Evolutionary conservation across 768 basidiomycete species (phyloP).

Genomic region (Amanita fuliginea): DNA sequence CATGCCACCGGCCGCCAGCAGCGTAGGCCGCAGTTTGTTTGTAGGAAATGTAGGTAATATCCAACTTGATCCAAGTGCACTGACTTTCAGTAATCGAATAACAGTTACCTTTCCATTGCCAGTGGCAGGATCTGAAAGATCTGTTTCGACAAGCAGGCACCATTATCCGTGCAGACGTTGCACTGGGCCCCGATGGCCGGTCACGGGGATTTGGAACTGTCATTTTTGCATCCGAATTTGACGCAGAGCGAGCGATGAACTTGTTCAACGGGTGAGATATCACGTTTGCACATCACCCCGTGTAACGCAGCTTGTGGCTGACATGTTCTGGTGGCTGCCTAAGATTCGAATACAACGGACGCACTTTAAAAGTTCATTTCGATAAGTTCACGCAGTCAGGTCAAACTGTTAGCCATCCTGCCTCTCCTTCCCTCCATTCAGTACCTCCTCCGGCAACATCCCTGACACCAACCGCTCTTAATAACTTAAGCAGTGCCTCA

Average conservation of each 20-base stretch:
- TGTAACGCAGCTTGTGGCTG: background rate
- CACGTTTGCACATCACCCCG: background rate
- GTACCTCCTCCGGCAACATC: conserved; percentile 5
- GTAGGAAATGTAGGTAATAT: conserved; percentile 71
- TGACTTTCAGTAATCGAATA: background rate
- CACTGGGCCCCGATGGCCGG: conserved; percentile 77
- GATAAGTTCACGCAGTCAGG: conserved; percentile 59
- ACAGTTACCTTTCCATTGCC: conserved; percentile 85
- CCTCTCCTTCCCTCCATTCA: conserved; percentile 12
- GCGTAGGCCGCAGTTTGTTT: conserved; percentile 51
- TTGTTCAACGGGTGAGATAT: conserved; percentile 77
- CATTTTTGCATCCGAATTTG: conserved; percentile 69
- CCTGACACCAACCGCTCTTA: conserved; percentile 6
- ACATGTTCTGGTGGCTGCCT: conserved; percentile 4
- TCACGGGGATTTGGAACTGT: conserved; percentile 93
- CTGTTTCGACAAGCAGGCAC: conserved; percentile 87
- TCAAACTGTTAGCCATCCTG: conserved; percentile 13
- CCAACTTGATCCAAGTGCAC: conserved; percentile 5
- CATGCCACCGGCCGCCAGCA: conserved; percentile 11
- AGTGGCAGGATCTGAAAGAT: conserved; percentile 98
- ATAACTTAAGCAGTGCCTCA: background rate
- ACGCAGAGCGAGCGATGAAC: conserved; percentile 74
- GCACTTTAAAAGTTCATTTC: conserved; percentile 80
- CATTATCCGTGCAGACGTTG: conserved; percentile 85
- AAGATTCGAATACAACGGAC: conserved; percentile 85